Evolutionary conservation across 2,329 filamentous ascomycete species (phyloP).

Genomic region (Monosporascus ibericus): DNA sequence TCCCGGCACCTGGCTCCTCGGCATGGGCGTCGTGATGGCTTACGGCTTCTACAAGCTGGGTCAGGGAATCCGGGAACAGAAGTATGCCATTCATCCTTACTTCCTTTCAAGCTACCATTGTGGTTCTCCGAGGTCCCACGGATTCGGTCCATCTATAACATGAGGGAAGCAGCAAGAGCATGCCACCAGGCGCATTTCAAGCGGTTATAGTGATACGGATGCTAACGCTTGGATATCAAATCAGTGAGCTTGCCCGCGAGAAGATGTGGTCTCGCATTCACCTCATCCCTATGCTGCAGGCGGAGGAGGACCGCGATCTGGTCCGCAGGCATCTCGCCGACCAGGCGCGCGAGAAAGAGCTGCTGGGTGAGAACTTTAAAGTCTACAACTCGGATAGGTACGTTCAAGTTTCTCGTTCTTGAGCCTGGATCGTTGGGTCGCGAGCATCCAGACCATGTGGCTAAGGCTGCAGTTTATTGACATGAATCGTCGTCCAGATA

Average conservation of each 20-base stretch:
- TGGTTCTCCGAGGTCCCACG: too few relatives aligned
- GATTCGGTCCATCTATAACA: too few relatives aligned
- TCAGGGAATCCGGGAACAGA: constrained; percentile 79
- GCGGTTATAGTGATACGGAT: too few relatives aligned
- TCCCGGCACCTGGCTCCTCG: constrained; percentile 71
- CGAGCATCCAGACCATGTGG: background rate
- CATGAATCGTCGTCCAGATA: constrained; percentile 46
- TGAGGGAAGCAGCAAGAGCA: too few relatives aligned
- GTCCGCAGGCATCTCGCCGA: constrained; percentile 82
- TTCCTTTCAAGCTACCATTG: background rate
- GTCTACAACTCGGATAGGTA: constrained; percentile 88
- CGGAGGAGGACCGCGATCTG: constrained; percentile 93
- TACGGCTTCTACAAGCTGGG: constrained; percentile 88
- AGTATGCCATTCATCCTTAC: constrained; percentile 51
- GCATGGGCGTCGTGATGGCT: constrained; percentile 70
- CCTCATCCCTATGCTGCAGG: constrained; percentile 87
- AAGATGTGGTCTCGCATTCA: constrained; percentile 98
- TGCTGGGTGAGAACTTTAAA: constrained; percentile 76
- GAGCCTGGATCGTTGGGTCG: background rate
- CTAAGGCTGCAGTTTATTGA: background rate
- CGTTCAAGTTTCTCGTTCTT: constrained; percentile 23
- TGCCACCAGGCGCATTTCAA: too few relatives aligned
- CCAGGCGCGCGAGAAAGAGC: constrained; percentile 81
- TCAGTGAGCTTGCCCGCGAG: constrained; percentile 85
- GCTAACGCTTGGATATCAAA: too few relatives aligned